Evolutionary conservation across 371 early-diverging fungal species (phyloP), one percentile per base, ranked within the genome.

Genomic region (Enterocytospora artemiae): DNA sequence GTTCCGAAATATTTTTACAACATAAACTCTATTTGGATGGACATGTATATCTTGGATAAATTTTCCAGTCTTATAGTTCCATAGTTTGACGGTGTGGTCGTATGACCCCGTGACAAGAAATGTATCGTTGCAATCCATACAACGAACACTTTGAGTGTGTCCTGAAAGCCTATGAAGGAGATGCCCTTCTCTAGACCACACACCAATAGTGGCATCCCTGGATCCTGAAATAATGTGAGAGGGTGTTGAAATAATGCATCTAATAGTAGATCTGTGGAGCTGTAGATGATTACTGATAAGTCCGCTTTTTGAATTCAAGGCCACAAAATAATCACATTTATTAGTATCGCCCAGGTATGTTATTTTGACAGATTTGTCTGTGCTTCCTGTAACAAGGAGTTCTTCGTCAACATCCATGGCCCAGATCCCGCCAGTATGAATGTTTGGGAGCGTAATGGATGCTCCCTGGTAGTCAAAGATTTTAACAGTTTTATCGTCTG

Each of bases 341-440:
- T n/a, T n/a, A n/a, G n/a, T n/a, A n/a, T n/a, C n/a, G n/a, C n/a
- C n/a, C 73, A 90, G 83, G 72, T 94, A 89, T 96, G 96, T 95
- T 0, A 96, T 86, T 16, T 91, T 83, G 18, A 93, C 88, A 0
- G 89, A 88, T 30, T 92, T 83, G 74, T 97, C 98, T 0, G 91
- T 94, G 27, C 90, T 89, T n/a, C 98, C 96, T 37, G 88, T 88
- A 1, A 93, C 90, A 0, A 95, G 81, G 0, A 87, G 83, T 51
- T 87, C 85, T 44, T 86, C 87, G 34, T 84, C 83, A 63, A 87
- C 88, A 59, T 89, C 86, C 54, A 96, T 80, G 0, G 93, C 88
- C 97, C 97, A 96, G 1, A 96, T 92, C 49, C 96, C 95, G 32
- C 94, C 94, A 25, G 88, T 88, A 75, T 96, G 96, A 3, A 93